These are phyloP conservation scores for Syncephalastrum monosporum DNA, from an alignment of 371 early-diverging fungal species.

Conservation along the genomic window DNA sequence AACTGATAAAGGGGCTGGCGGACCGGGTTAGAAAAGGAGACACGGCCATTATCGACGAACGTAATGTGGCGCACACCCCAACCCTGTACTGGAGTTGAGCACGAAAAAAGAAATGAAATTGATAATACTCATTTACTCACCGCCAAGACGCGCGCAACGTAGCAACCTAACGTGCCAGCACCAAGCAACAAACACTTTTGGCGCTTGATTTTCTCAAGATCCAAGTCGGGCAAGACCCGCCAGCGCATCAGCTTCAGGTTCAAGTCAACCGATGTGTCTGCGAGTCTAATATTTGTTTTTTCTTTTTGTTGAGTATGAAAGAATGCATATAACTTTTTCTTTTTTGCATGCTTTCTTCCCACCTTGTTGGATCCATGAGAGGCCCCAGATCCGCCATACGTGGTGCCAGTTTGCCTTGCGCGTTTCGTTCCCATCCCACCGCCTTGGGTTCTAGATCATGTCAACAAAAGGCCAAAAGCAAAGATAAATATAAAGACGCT, in stretches of 20 bases:
- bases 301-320: neutral
- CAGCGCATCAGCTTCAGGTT: conserved; percentile 96
- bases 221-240: conserved; percentile 83
- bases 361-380: conserved; percentile 78
- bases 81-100: conserved; percentile 50
- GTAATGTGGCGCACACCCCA: conserved; percentile 95
- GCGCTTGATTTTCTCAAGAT: conserved; percentile 75
- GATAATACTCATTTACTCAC: conserved; percentile 30
- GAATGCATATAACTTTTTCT: conserved; percentile 4
- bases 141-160: conserved; percentile 81
- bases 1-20: conserved; percentile 93
- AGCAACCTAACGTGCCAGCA: conserved; percentile 95
- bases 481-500: conserved; percentile 1
- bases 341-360: conserved; percentile 7
- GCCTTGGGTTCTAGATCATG: conserved; percentile 45
- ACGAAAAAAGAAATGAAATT: conserved; percentile 5
- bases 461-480: conserved; percentile 7
- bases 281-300: conserved; percentile 47
- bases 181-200: conserved; percentile 87
- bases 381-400: conserved; percentile 83
- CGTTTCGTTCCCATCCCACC: conserved; percentile 93
- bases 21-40: conserved; percentile 94
- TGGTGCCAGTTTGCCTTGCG: conserved; percentile 77
- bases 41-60: conserved; percentile 89
- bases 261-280: conserved; percentile 86